Evolutionary conservation across 2,329 filamentous ascomycete genomes (phyloP), one percentile per base, ranked within the genome.

Genomic region (Trichoderma arundinaceum): DNA sequence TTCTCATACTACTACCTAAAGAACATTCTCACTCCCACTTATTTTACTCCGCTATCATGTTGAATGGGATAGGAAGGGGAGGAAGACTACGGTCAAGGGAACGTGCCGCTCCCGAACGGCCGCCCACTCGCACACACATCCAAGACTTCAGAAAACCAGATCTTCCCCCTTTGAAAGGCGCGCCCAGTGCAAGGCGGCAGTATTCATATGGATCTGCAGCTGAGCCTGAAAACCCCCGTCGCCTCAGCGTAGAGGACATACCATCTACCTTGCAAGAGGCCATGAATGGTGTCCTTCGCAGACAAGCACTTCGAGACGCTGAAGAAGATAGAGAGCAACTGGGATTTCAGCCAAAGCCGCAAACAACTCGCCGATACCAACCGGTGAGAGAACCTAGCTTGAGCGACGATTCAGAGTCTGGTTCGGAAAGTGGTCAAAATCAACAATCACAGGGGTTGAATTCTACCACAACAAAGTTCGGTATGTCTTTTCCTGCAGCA

Each of bases 131-230:
- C n/a, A 52, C 51, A 3, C 13, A 60, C 22, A 33, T 65, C 15
- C 35, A 65, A 22, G 56, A 56, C 28, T 70, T 75, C 57, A 66
- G 68, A 41, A 73, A 71, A 32, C 74, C 73, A 39, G 71, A 72
- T 6, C 60, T 75, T 10, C 74, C 72, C 13, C 58, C 68, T 2
- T 65, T 73, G 3, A 68, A 70, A 41, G 77, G 75, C 3, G 78
- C 77, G 0, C 76, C 77, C 5, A 77, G 76, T 51, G 72, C 76
- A 10, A 72, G 77, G 35, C 72, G 77, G 44, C 77, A 78, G 66
- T 79, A 78, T 64, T 73, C 76, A 1, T 79, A 79, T 69, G 77
- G 77, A 39, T 75, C 77, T 39, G 75, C 65, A n/a, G 73, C 68
- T 35, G 77, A 79, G 57, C 77, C 77, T 2, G 68, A 15, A 5